Evolutionary conservation across 1,284 basidiomycete species (phyloP), one percentile per base, ranked within the genome.

Genomic region (Naganishia liquefaciens): DNA sequence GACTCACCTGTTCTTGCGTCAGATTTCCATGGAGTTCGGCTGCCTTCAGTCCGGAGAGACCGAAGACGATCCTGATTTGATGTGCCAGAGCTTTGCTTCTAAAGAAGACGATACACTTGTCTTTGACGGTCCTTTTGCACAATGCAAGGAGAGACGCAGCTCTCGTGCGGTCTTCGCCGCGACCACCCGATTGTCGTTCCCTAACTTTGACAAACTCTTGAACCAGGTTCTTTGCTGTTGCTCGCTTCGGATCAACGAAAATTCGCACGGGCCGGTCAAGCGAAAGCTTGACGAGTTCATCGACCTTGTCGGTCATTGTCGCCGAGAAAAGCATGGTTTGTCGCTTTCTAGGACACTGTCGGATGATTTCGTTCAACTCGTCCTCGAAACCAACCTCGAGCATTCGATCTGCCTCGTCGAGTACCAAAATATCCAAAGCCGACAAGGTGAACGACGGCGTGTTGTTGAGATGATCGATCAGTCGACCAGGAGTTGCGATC

Each of bases 291-390:
- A 97, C 90, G 49, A 99, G 85, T 74, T 93, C 89, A 73, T 97
- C 93, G 9, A 99, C 90, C 0, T 89, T 89, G 78, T 98, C 95
- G 1, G 93, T 96, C 89, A 98, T 97, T 0, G 95, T 99, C 1
- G 95, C 95, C 0, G 93, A 96, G 80, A 99, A 99, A 28, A 99
- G 83, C 93, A 99, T 96, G 3, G 95, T 97, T 78, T 98, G 95
- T 44, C 95, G 86, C 17, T 89, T 89, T 17, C 83, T 81, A 1
- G 95, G 94, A 74, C 93, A 95, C 43, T 89, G 85, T 70, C 87
- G 88, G 77, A 98, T 87, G 71, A 99, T 97, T 80, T 99, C 95
- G 42, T 87, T 83, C 39, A 99, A 82, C 77, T 98, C 95, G 76
- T 94, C 94, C n/a, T 88, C 86, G 80, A 98, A 99, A 40, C 95